phyloP scores from a whole-genome alignment of 345 rosid species.

The Cochlearia excelsa region DNA sequence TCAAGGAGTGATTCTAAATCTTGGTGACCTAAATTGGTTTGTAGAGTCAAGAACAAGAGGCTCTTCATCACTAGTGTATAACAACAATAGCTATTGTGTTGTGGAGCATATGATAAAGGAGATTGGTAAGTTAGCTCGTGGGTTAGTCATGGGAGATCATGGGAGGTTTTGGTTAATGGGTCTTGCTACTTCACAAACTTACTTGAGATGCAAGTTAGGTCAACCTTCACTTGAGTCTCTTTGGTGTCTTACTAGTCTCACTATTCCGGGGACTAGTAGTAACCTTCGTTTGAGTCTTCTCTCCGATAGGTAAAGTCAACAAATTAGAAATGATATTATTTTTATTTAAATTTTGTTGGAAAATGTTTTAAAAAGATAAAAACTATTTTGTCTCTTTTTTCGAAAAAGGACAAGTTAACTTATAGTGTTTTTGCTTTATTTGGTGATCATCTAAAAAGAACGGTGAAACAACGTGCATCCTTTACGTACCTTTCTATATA shows the following conservation, averaged over 20 bases:
- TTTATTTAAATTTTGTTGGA: conserved; percentile 8
- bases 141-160: conserved; percentile 43
- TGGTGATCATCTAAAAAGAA: conserved; percentile 34
- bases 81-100: conserved; percentile 35
- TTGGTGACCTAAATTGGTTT: conserved; percentile 80
- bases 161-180: conserved; percentile 76
- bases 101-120: conserved; percentile 73
- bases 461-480: conserved; percentile 36
- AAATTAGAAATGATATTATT: not conserved
- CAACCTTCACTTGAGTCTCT: conserved; percentile 61
- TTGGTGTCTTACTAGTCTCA: conserved; percentile 68
- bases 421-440: conserved; percentile 38
- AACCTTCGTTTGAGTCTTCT: conserved; percentile 69
- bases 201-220: conserved; percentile 69
- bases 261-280: conserved; percentile 57
- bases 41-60: conserved; percentile 46
- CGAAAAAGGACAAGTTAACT: conserved; percentile 33
- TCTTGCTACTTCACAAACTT: conserved; percentile 76
- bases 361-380: conserved; percentile 14
- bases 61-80: conserved; percentile 28
- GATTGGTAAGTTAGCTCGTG: conserved; percentile 58
- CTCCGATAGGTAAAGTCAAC: conserved; percentile 60
- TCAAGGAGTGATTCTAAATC: conserved; percentile 54
- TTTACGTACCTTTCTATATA: conserved; percentile 14
- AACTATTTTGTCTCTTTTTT: conserved; percentile 31